Conservation (phyloP, 192 early-diverging fungal genomes). For the Entomortierella lignicola region DNA sequence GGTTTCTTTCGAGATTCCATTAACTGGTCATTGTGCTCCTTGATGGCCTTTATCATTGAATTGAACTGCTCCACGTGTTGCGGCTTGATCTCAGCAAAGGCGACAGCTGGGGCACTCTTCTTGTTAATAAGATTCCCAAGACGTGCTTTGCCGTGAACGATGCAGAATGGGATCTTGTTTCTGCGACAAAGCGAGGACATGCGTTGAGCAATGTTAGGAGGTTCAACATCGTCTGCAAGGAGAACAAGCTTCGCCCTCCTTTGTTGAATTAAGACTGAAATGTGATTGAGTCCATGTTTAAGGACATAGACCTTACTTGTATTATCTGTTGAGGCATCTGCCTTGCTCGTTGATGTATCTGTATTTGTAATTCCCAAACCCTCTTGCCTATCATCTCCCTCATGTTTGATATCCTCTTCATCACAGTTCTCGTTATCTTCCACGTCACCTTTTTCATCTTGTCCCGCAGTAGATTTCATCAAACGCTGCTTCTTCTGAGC, state of each 20-base stretch:
- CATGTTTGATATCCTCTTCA: not conserved
- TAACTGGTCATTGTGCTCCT: not conserved
- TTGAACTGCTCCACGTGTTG: conserved; percentile 91
- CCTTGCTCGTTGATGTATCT: not conserved
- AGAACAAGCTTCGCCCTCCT: conserved; percentile 96
- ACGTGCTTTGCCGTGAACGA: conserved; percentile 95
- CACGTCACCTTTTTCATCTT: conserved; percentile 77
- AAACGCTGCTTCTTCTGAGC: conserved; percentile 91
- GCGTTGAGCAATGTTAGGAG: conserved; percentile 94
- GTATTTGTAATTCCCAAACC: too few relatives aligned
- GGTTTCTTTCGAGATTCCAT: conserved; percentile 54
- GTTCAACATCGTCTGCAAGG: conserved; percentile 96
- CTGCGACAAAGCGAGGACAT: conserved; percentile 98
- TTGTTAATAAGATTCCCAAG: conserved; percentile 98
- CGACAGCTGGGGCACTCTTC: conserved; percentile 95
- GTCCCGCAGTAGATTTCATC: conserved; percentile 73
- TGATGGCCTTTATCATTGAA: conserved; percentile 80
- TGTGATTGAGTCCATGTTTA: conserved; percentile 99
- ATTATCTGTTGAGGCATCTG: not conserved
- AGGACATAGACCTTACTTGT: conserved; percentile 79
- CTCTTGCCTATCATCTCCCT: not conserved
- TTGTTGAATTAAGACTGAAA: conserved; percentile 91
- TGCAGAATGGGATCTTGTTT: conserved; percentile 95
- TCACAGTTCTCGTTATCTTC: not conserved
- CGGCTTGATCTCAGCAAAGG: conserved; percentile 86